These are phyloP conservation scores for Fusarium sp. DNA, from an alignment of 2,329 filamentous ascomycete species.

Conservation along the genomic window DNA sequence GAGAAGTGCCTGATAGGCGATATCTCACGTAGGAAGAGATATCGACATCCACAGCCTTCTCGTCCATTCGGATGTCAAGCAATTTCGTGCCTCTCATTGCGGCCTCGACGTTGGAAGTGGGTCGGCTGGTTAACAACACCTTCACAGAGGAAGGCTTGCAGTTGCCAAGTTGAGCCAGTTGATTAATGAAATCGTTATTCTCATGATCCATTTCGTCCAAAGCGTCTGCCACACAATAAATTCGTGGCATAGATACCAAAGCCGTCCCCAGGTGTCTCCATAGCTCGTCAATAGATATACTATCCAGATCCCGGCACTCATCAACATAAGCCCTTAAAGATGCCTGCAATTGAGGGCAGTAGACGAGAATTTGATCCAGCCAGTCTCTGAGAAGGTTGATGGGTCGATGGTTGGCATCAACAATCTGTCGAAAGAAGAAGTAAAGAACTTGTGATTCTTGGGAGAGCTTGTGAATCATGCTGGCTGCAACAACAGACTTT, in stretches of 20 bases:
- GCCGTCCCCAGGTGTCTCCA: constrained; percentile 45
- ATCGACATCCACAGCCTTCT: constrained; percentile 51
- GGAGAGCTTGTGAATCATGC: constrained; percentile 30
- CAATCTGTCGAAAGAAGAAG: constrained; percentile 54
- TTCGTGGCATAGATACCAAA: constrained; percentile 28
- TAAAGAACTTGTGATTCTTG: constrained; percentile 45
- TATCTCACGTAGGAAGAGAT: constrained; percentile 50
- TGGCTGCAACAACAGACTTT: constrained; percentile 49
- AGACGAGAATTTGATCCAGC: constrained; percentile 47
- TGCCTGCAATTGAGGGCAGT: constrained; percentile 45
- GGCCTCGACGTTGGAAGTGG: constrained; percentile 44
- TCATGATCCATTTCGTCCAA: constrained; percentile 58
- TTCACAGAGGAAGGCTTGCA: constrained; percentile 50
- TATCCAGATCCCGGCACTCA: not conserved
- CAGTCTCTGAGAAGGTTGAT: constrained; percentile 48
- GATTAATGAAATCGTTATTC: constrained; percentile 45
- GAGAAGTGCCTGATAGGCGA: constrained; percentile 18
- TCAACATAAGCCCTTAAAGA: constrained; percentile 32
- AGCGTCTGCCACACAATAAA: constrained; percentile 55
- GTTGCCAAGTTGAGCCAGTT: constrained; percentile 46
- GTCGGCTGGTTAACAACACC: constrained; percentile 56
- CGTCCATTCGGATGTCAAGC: constrained; percentile 50
- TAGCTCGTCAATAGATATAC: constrained; percentile 36
- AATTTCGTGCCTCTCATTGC: constrained; percentile 41
- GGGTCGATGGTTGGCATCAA: constrained; percentile 49